A percentile compares a stretch with the other conserved stretches of the same genome.
phyloP scores from a whole-genome alignment of 306 rosid genomes.

The Fagus sylvatica region DNA sequence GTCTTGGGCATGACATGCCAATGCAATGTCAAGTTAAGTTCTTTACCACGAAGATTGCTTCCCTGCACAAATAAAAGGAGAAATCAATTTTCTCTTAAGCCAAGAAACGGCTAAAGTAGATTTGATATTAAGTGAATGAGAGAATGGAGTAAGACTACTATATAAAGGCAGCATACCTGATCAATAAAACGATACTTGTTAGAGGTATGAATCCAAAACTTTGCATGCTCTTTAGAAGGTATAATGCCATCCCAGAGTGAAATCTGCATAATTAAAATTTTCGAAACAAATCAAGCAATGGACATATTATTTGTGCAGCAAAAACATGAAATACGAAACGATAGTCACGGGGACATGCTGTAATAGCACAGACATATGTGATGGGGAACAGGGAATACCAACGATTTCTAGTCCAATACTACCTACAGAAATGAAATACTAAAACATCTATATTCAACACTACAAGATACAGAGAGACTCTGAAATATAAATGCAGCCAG shows the following conservation, averaged over 20 bases:
- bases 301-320: background rate
- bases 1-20: slow-evolving; percentile 99
- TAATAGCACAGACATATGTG: background rate
- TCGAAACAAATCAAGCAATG: slow-evolving; percentile 13
- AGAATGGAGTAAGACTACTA: background rate
- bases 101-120: slow-evolving; percentile 4
- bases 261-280: slow-evolving; percentile 44
- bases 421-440: background rate
- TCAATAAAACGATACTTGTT: slow-evolving; percentile 81
- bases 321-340: background rate
- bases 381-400: background rate
- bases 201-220: slow-evolving; percentile 78
- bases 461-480: background rate
- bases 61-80: slow-evolving; percentile 50
- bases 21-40: slow-evolving; percentile 85
- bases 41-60: slow-evolving; percentile 80
- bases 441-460: background rate
- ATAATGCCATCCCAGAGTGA: slow-evolving; percentile 97
- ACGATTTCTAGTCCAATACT: background rate
- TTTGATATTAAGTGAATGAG: slow-evolving; percentile 5
- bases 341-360: background rate
- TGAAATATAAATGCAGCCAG: slow-evolving; percentile 10
- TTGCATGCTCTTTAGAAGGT: slow-evolving; percentile 77
- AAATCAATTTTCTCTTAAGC: background rate
- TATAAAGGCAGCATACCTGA: slow-evolving; percentile 45